Conservation (phyloP, 2,329 filamentous ascomycete genomes). For the Calonectria pseudoreteaudii region DNA sequence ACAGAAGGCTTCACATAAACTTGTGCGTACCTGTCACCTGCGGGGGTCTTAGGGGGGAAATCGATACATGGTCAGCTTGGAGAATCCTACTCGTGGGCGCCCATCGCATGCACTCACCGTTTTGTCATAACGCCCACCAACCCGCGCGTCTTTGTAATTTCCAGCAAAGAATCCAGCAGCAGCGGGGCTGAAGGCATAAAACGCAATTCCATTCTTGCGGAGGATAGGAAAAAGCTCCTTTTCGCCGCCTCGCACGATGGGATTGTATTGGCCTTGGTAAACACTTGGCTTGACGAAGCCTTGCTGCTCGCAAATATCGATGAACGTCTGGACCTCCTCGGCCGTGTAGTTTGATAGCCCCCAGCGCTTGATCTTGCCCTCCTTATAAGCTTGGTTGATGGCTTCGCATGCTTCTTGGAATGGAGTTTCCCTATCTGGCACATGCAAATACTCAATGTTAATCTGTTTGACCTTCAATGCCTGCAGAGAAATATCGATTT, state of each 20-base stretch:
- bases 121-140: conserved; percentile 40
- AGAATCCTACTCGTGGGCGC: too few species aligned
- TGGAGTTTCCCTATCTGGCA: conserved; percentile 53
- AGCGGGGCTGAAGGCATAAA: conserved; percentile 54
- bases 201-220: conserved; percentile 55
- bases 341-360: conserved; percentile 60
- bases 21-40: conserved; percentile 40
- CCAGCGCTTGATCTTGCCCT: conserved; percentile 58
- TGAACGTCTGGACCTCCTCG: conserved; percentile 56
- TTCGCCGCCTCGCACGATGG: conserved; percentile 55
- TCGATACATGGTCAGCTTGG: neutral
- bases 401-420: conserved; percentile 55
- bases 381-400: conserved; percentile 53
- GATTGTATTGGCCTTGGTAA: conserved; percentile 63
- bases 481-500: conserved; percentile 48
- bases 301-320: conserved; percentile 55
- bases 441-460: conserved; percentile 36
- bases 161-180: conserved; percentile 42
- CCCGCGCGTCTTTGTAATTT: conserved; percentile 32
- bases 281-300: conserved; percentile 56
- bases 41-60: neutral
- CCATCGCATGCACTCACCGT: conserved; percentile 31
- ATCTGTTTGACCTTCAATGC: conserved; percentile 40
- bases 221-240: conserved; percentile 55
- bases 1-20: conserved; percentile 46